Evolutionary conservation across 495 filamentous ascomycete genomes (phyloP), one percentile per base, ranked within the genome.

Genomic region (Neurospora tetraspora): DNA sequence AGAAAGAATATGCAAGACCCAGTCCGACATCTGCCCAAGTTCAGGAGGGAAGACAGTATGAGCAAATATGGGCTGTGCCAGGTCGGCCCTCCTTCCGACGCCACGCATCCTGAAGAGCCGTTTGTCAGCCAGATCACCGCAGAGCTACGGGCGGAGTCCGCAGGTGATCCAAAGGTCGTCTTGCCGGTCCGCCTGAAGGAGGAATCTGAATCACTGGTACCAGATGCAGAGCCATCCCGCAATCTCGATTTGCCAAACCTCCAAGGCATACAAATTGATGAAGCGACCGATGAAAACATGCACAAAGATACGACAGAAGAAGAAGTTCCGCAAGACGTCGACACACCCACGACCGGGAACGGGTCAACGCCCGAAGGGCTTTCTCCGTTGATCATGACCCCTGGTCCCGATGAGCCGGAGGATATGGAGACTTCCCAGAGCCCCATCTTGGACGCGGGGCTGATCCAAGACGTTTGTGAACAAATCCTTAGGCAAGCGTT

Each of bases 381-480:
- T 65, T 34, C 53, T 8, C 53, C 53, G 53, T 65, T 65, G 53
- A 34, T 65, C 4, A 65, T 34, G 53, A 65, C 53, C 27, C 53
- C 53, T 9, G 12, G 53, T 9, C 53, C 53, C 8, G 23, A 69
- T 39, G 39, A 38, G 5, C 45, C 23, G 14, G 53, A 65, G 3
- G 53, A 65, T 3, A 65, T 36, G 6, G 53, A 65, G 53, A 34
- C 53, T 34, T 65, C 53, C 12, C 53, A 7, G 27, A 34, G 14
- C 27, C 27, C 27, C 12, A 65, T 34, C 6, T 65, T 31, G 27
- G 53, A 76, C 20, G 69, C 73, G n/a, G 39, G 47, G 14, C 70
- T 77, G 34, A 70, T 76, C 40, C 72, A 78, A 20, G 74, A 79
- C 7, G 72, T 78, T 8, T 76, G 74, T 69, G 75, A 79, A 31